Conservation (phyloP, 805 yeast species). For the Candida odintsovae region DNA sequence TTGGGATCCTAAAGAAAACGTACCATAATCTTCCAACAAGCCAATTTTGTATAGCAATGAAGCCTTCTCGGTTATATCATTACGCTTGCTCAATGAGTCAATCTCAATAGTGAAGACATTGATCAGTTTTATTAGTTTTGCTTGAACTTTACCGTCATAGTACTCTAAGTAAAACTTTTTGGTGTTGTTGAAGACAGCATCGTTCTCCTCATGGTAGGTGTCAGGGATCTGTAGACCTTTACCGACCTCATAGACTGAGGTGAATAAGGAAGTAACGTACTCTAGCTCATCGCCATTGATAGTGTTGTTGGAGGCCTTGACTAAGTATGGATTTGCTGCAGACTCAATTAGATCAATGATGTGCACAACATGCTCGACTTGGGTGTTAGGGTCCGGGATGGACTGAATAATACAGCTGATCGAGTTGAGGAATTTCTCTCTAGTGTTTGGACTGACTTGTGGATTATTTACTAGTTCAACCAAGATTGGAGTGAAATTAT, state of each 20-base stretch:
- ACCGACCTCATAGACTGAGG: conserved; percentile 65
- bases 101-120: conserved; percentile 35
- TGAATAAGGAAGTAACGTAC: conserved; percentile 49
- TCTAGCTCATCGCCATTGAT: conserved; percentile 28
- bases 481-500: conserved; percentile 43
- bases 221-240: conserved; percentile 60
- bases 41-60: conserved; percentile 61
- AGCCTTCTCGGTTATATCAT: conserved; percentile 55
- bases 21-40: conserved; percentile 59
- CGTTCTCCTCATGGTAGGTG: conserved; percentile 35
- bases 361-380: conserved; percentile 32
- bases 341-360: conserved; percentile 27
- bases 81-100: conserved; percentile 32
- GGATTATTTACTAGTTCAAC: conserved; percentile 39
- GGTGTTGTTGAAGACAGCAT: conserved; percentile 14
- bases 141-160: conserved; percentile 50
- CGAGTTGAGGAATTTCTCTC: conserved; percentile 58
- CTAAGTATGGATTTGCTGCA: conserved; percentile 12
- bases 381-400: conserved; percentile 39
- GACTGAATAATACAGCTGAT: conserved; percentile 59
- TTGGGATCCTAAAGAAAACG: conserved; percentile 48
- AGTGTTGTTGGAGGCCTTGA: conserved; percentile 6
- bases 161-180: conserved; percentile 21
- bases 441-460: conserved; percentile 36
- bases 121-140: conserved; percentile 34